phyloP scores from a whole-genome alignment of 768 basidiomycete genomes.

The Lepiota brunneoincarnata region DNA sequence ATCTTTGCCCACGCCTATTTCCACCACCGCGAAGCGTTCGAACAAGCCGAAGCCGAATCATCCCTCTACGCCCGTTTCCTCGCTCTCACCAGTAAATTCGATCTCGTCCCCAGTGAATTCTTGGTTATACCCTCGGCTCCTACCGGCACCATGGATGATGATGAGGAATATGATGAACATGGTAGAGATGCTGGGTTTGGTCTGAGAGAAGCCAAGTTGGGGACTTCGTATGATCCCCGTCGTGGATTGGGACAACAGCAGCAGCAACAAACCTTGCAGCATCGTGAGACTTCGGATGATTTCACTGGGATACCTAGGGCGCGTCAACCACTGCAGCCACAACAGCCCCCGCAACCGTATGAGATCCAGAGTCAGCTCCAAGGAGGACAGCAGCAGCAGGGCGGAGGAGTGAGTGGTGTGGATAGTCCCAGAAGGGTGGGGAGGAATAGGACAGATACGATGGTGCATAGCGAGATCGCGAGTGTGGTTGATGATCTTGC shows the following conservation, averaged over 20 bases:
- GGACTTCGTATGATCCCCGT: conserved; percentile 9
- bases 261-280: conserved; percentile 7
- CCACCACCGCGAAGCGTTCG: conserved; percentile 89
- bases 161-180: conserved; percentile 18
- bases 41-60: conserved; percentile 87
- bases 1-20: conserved; percentile 97
- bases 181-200: conserved; percentile 24
- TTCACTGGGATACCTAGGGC: conserved; percentile 7
- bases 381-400: conserved; percentile 11
- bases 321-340: neutral
- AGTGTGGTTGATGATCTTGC: conserved; percentile 33
- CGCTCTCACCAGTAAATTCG: conserved; percentile 74
- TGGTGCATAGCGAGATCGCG: conserved; percentile 56
- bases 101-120: conserved; percentile 80
- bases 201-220: conserved; percentile 1
- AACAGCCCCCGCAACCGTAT: conserved; percentile 6
- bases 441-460: conserved; percentile 67
- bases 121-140: conserved; percentile 62
- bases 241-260: neutral
- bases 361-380: conserved; percentile 7
- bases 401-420: conserved; percentile 1
- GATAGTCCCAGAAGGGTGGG: conserved; percentile 45
- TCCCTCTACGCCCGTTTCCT: conserved; percentile 89
- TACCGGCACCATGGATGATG: conserved; percentile 20
- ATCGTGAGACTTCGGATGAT: neutral